phyloP scores from a whole-genome alignment of 2,329 filamentous ascomycete species.

The Neofusicoccum ribis region DNA sequence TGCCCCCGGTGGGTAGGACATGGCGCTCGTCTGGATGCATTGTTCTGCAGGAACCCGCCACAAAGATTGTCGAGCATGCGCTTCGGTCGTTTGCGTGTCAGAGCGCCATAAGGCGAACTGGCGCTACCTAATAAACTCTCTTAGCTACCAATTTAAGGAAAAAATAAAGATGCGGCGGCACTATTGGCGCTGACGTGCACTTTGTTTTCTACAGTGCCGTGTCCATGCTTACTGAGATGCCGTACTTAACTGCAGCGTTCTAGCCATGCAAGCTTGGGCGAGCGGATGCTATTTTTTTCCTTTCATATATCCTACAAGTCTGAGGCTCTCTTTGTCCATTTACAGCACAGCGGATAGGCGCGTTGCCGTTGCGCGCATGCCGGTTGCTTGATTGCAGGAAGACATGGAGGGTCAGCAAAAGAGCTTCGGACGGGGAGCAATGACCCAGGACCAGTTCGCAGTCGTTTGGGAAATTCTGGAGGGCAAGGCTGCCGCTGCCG shows the following conservation, averaged over 20 bases:
- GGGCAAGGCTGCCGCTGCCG: slow-evolving; percentile 1
- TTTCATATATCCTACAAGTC: background rate
- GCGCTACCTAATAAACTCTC: background rate
- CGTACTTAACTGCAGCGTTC: background rate
- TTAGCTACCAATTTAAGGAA: slow-evolving; percentile 5
- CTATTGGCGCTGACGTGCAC: background rate
- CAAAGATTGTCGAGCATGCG: slow-evolving; percentile 11
- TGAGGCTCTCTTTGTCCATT: background rate
- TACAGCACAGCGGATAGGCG: background rate
- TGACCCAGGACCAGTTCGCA: background rate
- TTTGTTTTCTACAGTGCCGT: background rate
- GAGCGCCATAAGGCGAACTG: background rate
- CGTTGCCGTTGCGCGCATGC: background rate
- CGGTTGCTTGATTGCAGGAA: background rate
- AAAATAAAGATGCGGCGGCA: background rate
- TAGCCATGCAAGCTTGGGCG: background rate
- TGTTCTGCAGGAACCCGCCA: slow-evolving; percentile 8
- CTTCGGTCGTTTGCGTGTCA: slow-evolving; percentile 8
- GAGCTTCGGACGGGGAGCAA: background rate
- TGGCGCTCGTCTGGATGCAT: slow-evolving; percentile 1
- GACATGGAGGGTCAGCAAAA: background rate
- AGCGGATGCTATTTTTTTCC: background rate
- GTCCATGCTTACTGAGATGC: background rate
- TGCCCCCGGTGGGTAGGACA: background rate
- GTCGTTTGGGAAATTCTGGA: background rate